Base-by-base conservation (phyloP, 2,329 filamentous ascomycete species). In the Sarocladium strictum region DNA sequence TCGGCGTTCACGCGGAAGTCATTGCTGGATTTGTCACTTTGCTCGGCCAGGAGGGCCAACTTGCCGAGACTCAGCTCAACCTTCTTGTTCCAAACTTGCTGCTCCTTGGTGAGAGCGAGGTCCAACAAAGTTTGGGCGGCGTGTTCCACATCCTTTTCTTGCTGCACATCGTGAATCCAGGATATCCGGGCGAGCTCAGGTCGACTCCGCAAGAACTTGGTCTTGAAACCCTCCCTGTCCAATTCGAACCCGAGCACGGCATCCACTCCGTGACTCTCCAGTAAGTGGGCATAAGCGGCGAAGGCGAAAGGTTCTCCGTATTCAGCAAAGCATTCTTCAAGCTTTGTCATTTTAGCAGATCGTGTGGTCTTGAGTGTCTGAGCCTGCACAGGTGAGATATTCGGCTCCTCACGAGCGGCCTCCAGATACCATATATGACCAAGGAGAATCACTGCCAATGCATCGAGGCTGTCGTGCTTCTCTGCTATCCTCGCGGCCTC, bases 91-190 rank as follows among this genome's bases (percentile, higher is more conserved):
- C 93, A 97, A 3, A 94, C 72, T 62, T 92, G 87, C 53, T 83
- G 80, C 67, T 97, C 92, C 54, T 84, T 82, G 51, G 79, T 77
- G 19, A 86, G 73, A 0, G 89, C 91, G 19, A 92, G 77, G 7
- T 82, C 75, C 41, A 88, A 75, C 47, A 99, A 77, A 0, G 85
- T 87, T 40, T 83, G 73, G 4, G 87, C 85, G 11, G 93, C 92
- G 55, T 83, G 80, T 12, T 81, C 76, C 58, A 90, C 90, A 62
- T 96, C 84, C 56, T 84, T 78, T 65, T 94, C 89, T 23, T 81
- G 79, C 57, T 85, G 78, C 7, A 97, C 80, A 65, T 97, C 92
- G 66, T 99, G 95, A 72, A 99, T 96, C 94, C 94, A 99, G 50
- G 86, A 85, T 43, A 99, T 78, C 62, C 90, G 90, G 26, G 86